A percentile compares a stretch with the other conserved stretches of the same genome.
These are phyloP conservation scores for Debaryomyces tyrocola DNA, from an alignment of 805 yeast genomes.

Conservation along the genomic window DNA sequence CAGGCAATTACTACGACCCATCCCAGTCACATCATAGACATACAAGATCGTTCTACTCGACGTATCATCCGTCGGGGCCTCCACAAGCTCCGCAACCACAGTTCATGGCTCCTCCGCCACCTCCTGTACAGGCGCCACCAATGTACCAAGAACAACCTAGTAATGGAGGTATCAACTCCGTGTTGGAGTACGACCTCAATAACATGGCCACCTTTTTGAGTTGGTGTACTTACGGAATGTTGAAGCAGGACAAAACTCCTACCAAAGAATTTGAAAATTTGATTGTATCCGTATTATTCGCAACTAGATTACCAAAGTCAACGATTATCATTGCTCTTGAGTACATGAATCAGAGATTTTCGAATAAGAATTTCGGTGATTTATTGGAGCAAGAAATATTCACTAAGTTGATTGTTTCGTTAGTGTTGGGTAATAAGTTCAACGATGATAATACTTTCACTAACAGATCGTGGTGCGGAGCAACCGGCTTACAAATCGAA, in stretches of 20 bases:
- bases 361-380: conserved; percentile 20
- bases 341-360: conserved; percentile 65
- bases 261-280: conserved; percentile 54
- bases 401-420: conserved; percentile 60
- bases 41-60: conserved; percentile 12
- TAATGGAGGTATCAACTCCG: conserved; percentile 75
- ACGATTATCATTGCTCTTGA: conserved; percentile 80
- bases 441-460: conserved; percentile 97
- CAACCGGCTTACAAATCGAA: conserved; percentile 73
- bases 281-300: conserved; percentile 68
- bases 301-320: conserved; percentile 84
- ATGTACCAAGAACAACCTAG: conserved; percentile 15
- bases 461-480: conserved; percentile 92
- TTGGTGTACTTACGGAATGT: conserved; percentile 68
- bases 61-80: conserved; percentile 2
- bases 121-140: conserved; percentile 5
- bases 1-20: conserved; percentile 6
- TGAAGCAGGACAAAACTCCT: conserved; percentile 51
- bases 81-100: conserved; percentile 4
- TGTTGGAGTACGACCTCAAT: conserved; percentile 75
- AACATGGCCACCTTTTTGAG: conserved; percentile 79
- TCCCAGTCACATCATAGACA: conserved; percentile 5
- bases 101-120: conserved; percentile 5
- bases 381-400: conserved; percentile 42
- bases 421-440: conserved; percentile 87